Evolutionary conservation across 768 basidiomycete genomes (phyloP).

Genomic region (Tricholoma saponaceum): DNA sequence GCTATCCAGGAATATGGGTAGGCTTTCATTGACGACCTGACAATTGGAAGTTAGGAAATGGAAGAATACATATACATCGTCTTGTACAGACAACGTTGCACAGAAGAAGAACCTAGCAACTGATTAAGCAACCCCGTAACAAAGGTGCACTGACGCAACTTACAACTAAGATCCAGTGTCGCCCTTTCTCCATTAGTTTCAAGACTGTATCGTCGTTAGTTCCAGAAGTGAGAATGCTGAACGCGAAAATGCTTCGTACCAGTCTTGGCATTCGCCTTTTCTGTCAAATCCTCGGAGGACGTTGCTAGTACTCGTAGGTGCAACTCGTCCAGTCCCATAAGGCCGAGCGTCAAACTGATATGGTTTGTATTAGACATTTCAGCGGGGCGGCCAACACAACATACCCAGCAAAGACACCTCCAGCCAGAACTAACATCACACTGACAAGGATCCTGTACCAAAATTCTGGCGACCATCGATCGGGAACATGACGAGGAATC

Average conservation of each 20-base stretch:
- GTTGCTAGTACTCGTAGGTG: slow-evolving; percentile 82
- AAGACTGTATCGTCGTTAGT: slow-evolving; percentile 35
- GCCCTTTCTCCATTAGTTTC: slow-evolving; percentile 53
- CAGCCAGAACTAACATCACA: slow-evolving; percentile 66
- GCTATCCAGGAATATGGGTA: slow-evolving; percentile 79
- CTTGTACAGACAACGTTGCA: slow-evolving; percentile 71
- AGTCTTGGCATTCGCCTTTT: slow-evolving; percentile 67
- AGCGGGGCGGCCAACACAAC: slow-evolving; percentile 16
- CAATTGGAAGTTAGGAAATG: slow-evolving; percentile 4
- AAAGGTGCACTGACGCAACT: slow-evolving; percentile 14
- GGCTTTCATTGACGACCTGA: slow-evolving; percentile 78
- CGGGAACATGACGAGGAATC: slow-evolving; percentile 13
- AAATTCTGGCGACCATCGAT: slow-evolving; percentile 59
- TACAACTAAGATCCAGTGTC: slow-evolving; percentile 95
- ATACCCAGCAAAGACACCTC: slow-evolving; percentile 92
- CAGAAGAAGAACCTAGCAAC: slow-evolving; percentile 71
- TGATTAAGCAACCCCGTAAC: neutral
- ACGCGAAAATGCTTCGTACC: slow-evolving; percentile 33
- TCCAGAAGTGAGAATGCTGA: neutral
- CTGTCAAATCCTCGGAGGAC: slow-evolving; percentile 70
- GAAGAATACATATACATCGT: no score
- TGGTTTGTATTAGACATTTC: neutral
- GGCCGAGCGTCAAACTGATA: slow-evolving; percentile 75
- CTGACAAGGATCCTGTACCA: slow-evolving; percentile 71
- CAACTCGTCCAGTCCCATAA: slow-evolving; percentile 93